A percentile compares a stretch with the other conserved stretches of the same genome.
phyloP scores from a whole-genome alignment of 768 basidiomycete genomes.

The Amanita brunnescens region DNA sequence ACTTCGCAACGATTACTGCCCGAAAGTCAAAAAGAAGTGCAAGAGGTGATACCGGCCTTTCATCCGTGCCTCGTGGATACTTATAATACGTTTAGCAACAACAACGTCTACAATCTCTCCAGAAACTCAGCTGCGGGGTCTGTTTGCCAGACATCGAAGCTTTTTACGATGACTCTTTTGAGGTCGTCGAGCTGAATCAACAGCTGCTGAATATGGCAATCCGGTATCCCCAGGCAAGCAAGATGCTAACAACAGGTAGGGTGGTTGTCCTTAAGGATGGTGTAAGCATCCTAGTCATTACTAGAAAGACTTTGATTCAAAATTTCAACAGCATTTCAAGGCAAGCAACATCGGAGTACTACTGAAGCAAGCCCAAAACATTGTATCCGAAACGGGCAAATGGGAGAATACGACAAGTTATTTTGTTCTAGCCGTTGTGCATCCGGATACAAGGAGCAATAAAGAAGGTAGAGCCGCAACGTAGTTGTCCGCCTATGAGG shows the following conservation, averaged over 20 bases:
- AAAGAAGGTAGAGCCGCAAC: slow-evolving; percentile 34
- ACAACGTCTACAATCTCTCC: slow-evolving; percentile 50
- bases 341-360: slow-evolving; percentile 63
- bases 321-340: slow-evolving; percentile 60
- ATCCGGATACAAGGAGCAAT: slow-evolving; percentile 47
- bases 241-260: slow-evolving; percentile 62
- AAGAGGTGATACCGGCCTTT: slow-evolving; percentile 42
- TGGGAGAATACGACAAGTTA: slow-evolving; percentile 48
- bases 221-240: slow-evolving; percentile 53
- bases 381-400: slow-evolving; percentile 31
- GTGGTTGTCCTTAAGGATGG: slow-evolving; percentile 77
- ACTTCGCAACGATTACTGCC: slow-evolving; percentile 87
- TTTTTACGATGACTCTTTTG: slow-evolving; percentile 65
- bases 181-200: slow-evolving; percentile 56
- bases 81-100: slow-evolving; percentile 48
- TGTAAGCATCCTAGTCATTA: slow-evolving; percentile 35
- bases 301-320: background rate
- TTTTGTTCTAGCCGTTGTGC: slow-evolving; percentile 65
- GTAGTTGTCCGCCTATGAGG: background rate
- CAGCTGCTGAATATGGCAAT: slow-evolving; percentile 52
- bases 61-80: background rate
- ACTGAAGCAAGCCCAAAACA: slow-evolving; percentile 53
- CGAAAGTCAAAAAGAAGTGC: slow-evolving; percentile 84
- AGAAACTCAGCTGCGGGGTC: slow-evolving; percentile 56
- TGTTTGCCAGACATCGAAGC: slow-evolving; percentile 66